Conservation (phyloP, 345 rosid species). For the Dovyalis caffra region DNA sequence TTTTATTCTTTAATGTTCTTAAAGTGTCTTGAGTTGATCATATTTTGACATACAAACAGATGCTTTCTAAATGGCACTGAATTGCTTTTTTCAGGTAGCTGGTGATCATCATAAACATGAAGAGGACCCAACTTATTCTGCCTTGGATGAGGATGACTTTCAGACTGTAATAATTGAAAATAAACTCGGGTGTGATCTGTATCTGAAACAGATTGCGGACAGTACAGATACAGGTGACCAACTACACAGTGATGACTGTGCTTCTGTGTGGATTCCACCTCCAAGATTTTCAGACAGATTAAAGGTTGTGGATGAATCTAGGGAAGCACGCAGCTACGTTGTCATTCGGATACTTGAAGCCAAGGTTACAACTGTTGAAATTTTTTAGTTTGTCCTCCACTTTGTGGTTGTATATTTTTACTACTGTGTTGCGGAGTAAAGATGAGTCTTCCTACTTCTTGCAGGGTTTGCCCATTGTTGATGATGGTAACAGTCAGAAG, state of each 20-base stretch:
- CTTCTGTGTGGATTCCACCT: slow-evolving; percentile 89
- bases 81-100: slow-evolving; percentile 50
- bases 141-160: slow-evolving; percentile 94
- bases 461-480: slow-evolving; percentile 75
- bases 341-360: slow-evolving; percentile 83
- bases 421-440: neutral
- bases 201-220: slow-evolving; percentile 71
- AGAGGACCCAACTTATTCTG: slow-evolving; percentile 69
- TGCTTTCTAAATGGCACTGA: neutral
- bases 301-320: slow-evolving; percentile 73
- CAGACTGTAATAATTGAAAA: slow-evolving; percentile 81
- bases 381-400: neutral
- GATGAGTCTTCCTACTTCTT: slow-evolving; percentile 19
- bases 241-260: slow-evolving; percentile 53
- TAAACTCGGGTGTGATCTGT: slow-evolving; percentile 83
- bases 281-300: slow-evolving; percentile 86
- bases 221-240: slow-evolving; percentile 52
- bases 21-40: slow-evolving; percentile 2
- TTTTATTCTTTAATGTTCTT: slow-evolving; percentile 7
- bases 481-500: slow-evolving; percentile 90
- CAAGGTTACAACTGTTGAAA: slow-evolving; percentile 50
- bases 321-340: slow-evolving; percentile 70
- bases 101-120: slow-evolving; percentile 42
- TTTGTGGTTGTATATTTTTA: neutral
- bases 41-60: neutral